A percentile compares a stretch with the other conserved stretches of the same genome.
Conservation (phyloP, 208 protist species). For the Perkinsela sp. region DNA sequence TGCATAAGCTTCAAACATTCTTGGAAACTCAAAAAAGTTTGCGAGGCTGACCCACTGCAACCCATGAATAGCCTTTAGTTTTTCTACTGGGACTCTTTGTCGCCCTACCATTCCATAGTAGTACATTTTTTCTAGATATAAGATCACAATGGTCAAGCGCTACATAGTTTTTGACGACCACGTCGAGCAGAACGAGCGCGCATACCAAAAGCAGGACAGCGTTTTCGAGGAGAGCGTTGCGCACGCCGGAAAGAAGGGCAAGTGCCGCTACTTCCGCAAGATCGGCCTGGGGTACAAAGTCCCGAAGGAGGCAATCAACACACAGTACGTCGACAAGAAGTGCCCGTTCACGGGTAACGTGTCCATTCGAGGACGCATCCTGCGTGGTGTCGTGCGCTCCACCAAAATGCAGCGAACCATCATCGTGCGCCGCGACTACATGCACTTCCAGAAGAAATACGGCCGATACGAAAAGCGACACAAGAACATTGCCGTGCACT, state of each 20-base stretch:
- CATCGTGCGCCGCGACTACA: constrained; percentile 96
- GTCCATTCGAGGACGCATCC: constrained; percentile 94
- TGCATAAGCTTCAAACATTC: too few relatives aligned
- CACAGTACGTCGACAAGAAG: constrained; percentile 99
- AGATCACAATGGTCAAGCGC: background rate
- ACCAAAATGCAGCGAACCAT: constrained; percentile 95
- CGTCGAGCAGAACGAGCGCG: constrained; percentile 37
- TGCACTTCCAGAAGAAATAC: constrained; percentile 99
- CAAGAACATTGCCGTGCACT: constrained; percentile 92
- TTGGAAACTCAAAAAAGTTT: too few relatives aligned
- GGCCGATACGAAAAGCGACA: constrained; percentile 99
- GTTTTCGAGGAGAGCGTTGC: constrained; percentile 36
- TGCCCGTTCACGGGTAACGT: constrained; percentile 99
- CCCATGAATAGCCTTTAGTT: background rate
- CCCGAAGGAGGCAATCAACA: constrained; percentile 85
- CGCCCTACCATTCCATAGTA: background rate
- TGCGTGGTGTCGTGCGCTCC: constrained; percentile 86
- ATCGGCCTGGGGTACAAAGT: constrained; percentile 97
- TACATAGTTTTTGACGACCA: background rate
- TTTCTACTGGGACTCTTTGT: background rate
- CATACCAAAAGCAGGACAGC: constrained; percentile 63
- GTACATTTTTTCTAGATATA: background rate
- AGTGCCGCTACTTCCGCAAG: constrained; percentile 76
- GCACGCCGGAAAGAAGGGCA: constrained; percentile 28
- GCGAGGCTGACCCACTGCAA: too few relatives aligned